phyloP scores from a whole-genome alignment of 441 rosid species.

The Erysimum cheiri region DNA sequence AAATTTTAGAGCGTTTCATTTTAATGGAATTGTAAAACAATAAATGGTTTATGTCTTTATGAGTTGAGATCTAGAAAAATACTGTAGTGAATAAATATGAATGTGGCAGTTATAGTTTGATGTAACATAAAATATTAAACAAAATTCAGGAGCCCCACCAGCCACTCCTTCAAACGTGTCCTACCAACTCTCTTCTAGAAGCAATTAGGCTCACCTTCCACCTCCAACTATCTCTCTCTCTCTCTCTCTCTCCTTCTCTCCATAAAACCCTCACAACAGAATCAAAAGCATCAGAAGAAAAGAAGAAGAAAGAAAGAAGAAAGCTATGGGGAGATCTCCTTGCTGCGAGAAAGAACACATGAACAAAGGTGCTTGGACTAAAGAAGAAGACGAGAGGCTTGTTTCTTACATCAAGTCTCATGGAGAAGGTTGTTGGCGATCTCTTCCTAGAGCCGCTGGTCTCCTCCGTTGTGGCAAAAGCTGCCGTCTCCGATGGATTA shows the following conservation, averaged over 20 bases:
- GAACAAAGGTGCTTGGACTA: constrained; percentile 97
- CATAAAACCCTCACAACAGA: constrained; percentile 39
- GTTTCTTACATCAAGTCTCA: constrained; percentile 80
- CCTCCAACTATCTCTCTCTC: constrained; percentile 37
- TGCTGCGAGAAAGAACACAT: constrained; percentile 94
- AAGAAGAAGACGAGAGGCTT: constrained; percentile 91
- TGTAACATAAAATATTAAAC: constrained; percentile 37
- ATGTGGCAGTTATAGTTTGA: constrained; percentile 44
- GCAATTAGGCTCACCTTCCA: constrained; percentile 48
- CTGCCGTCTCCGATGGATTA: constrained; percentile 95
- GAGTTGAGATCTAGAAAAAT: no score
- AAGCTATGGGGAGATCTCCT: constrained; percentile 90
- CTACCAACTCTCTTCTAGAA: constrained; percentile 51
- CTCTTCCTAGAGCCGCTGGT: constrained; percentile 93
- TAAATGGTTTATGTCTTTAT: no score
- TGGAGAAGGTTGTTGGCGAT: constrained; percentile 96
- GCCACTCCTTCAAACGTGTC: constrained; percentile 49
- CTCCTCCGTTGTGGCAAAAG: constrained; percentile 94
- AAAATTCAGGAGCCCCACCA: constrained; percentile 36
- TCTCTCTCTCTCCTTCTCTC: constrained; percentile 15
- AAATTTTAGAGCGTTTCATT: not conserved
- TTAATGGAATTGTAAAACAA: no score
- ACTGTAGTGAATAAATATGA: constrained; percentile 32
- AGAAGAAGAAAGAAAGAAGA: not conserved
- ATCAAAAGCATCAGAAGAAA: constrained; percentile 4